These are phyloP conservation scores for Lepidium aucheri DNA, from an alignment of 345 rosid genomes.

Conservation along the genomic window DNA sequence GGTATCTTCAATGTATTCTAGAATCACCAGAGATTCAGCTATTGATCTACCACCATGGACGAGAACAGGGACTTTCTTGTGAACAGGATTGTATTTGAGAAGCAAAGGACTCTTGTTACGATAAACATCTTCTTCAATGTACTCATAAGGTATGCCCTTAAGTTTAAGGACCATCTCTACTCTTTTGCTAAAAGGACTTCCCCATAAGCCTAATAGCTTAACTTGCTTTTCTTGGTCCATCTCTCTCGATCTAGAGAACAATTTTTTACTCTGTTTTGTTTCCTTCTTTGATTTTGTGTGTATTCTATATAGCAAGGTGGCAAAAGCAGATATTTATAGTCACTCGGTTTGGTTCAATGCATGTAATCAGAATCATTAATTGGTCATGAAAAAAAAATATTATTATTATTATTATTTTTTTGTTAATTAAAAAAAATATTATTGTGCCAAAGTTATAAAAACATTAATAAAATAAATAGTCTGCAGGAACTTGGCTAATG, in stretches of 20 bases:
- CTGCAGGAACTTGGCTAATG: no score
- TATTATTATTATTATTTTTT: no score
- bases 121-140: slow-evolving; percentile 38
- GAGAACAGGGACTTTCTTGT: slow-evolving; percentile 52
- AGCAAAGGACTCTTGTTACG: slow-evolving; percentile 38
- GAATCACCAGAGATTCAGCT: slow-evolving; percentile 38
- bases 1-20: slow-evolving; percentile 49
- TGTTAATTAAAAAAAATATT: no score
- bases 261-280: neutral
- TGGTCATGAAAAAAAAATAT: neutral
- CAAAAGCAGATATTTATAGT: neutral
- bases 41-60: slow-evolving; percentile 37
- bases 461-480: no score
- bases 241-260: neutral
- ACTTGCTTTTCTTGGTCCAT: slow-evolving; percentile 31
- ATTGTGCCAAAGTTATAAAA: neutral
- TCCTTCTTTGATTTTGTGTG: neutral
- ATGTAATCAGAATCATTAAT: neutral
- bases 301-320: neutral
- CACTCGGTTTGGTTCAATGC: neutral
- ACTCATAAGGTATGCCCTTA: slow-evolving; percentile 45
- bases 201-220: slow-evolving; percentile 35
- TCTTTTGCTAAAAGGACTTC: slow-evolving; percentile 39
- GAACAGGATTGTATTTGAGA: slow-evolving; percentile 36
- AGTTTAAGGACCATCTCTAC: slow-evolving; percentile 40